Percentiles rank a stretch among this genome's conserved stretches.
Evolutionary conservation across 2,329 filamentous ascomycete genomes (phyloP).

Genomic region (Cladophialophora bantiana): DNA sequence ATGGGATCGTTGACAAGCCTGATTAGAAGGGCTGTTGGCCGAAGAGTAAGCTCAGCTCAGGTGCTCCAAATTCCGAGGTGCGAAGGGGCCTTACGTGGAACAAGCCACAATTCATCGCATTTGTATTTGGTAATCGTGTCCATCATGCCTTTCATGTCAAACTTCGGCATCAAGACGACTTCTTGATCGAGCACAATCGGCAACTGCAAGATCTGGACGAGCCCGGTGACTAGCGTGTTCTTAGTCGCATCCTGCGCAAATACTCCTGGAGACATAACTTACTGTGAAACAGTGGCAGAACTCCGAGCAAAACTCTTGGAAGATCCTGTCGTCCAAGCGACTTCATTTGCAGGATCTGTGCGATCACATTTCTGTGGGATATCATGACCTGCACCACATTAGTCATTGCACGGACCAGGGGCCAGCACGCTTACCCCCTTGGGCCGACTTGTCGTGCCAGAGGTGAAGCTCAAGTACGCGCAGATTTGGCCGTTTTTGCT

Average conservation of each 20-base stretch:
- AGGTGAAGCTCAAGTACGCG: constrained; percentile 72
- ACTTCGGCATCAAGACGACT: constrained; percentile 31
- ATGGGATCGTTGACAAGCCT: constrained; percentile 27
- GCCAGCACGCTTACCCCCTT: constrained; percentile 73
- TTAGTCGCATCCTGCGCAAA: constrained; percentile 2
- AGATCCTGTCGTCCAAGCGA: constrained; percentile 23
- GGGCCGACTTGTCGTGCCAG: constrained; percentile 76
- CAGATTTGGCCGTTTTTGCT: constrained; percentile 57
- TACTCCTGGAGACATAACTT: neutral
- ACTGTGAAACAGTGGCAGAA: constrained; percentile 30
- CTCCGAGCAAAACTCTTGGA: constrained; percentile 19
- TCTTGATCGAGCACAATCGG: constrained; percentile 27
- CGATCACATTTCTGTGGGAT: constrained; percentile 32
- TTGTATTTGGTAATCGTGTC: constrained; percentile 29
- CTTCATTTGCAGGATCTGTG: constrained; percentile 20
- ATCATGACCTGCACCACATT: constrained; percentile 44
- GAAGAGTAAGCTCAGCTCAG: constrained; percentile 8
- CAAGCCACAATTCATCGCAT: constrained; percentile 29
- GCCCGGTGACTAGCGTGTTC: constrained; percentile 22
- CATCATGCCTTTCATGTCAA: constrained; percentile 30
- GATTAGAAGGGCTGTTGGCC: constrained; percentile 26
- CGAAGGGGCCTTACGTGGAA: constrained; percentile 25
- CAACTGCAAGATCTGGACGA: constrained; percentile 28
- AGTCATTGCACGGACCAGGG: neutral
- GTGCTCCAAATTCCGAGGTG: neutral